A percentile compares a stretch with the other conserved stretches of the same genome.
These are phyloP conservation scores for Talinum fruticosum DNA, from an alignment of 148 eudicot genomes.

Conservation along the genomic window DNA sequence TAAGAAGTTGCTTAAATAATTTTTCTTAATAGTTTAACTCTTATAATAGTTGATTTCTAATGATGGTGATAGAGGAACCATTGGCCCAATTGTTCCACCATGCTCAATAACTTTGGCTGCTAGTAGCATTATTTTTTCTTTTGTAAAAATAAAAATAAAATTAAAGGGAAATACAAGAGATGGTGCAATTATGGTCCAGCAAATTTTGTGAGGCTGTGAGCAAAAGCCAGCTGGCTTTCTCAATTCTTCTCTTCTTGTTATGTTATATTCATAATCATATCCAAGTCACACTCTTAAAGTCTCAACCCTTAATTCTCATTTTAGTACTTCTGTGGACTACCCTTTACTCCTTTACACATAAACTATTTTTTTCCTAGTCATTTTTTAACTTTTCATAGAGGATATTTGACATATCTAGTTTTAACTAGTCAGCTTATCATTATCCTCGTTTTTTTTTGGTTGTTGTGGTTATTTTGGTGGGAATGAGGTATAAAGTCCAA, in stretches of 20 bases:
- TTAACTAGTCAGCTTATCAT: too few species aligned
- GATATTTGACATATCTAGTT: too few species aligned
- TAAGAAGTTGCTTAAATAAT: too few species aligned
- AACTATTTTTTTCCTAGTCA: too few species aligned
- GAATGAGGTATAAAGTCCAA: too few species aligned
- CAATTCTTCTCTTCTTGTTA: neutral
- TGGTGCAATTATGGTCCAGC: neutral
- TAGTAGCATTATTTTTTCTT: neutral
- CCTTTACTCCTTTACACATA: neutral
- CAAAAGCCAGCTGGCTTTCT: neutral
- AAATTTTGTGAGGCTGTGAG: neutral
- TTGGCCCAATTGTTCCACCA: neutral
- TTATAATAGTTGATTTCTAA: too few species aligned
- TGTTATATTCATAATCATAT: neutral
- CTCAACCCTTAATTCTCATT: too few species aligned
- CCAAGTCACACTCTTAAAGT: neutral
- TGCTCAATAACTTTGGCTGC: neutral
- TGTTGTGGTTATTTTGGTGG: too few species aligned
- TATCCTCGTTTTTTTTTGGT: too few species aligned
- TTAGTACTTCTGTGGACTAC: neutral
- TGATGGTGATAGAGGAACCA: neutral
- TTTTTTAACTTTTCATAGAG: too few species aligned
- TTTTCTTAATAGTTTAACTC: too few species aligned
- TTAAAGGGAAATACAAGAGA: neutral
- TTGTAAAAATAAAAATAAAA: neutral